Conservation (phyloP, 495 filamentous ascomycete genomes). For the Hyaloscypha variabilis region DNA sequence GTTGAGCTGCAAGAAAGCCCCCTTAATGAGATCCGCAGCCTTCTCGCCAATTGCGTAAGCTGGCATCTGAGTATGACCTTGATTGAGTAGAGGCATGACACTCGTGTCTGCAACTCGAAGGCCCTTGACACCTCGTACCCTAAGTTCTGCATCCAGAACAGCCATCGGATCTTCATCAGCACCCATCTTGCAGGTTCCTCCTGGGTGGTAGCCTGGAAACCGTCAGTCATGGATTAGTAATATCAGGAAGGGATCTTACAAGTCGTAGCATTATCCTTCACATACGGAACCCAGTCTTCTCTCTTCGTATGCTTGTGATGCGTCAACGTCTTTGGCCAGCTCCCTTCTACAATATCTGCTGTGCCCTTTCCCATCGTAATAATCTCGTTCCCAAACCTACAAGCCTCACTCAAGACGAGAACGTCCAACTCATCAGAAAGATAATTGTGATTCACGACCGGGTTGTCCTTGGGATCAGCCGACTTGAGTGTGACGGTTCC, state of each 20-base stretch:
- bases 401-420: slow-evolving; percentile 50
- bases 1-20: slow-evolving; percentile 4
- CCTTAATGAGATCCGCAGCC: slow-evolving; percentile 54
- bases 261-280: slow-evolving; percentile 54
- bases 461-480: slow-evolving; percentile 55
- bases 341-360: slow-evolving; percentile 56
- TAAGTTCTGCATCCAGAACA: slow-evolving; percentile 59
- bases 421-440: slow-evolving; percentile 51
- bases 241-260: slow-evolving; percentile 38
- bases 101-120: slow-evolving; percentile 37
- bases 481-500: slow-evolving; percentile 52
- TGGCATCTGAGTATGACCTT: slow-evolving; percentile 46
- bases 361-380: slow-evolving; percentile 54
- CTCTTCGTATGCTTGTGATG: slow-evolving; percentile 49
- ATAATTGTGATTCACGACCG: slow-evolving; percentile 54
- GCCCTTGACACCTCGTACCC: slow-evolving; percentile 54
- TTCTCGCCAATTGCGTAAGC: slow-evolving; percentile 66
- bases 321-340: slow-evolving; percentile 49
- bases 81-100: slow-evolving; percentile 43
- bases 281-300: slow-evolving; percentile 52
- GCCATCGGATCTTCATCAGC: slow-evolving; percentile 54
- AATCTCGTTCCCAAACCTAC: slow-evolving; percentile 55
- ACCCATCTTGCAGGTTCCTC: slow-evolving; percentile 49
- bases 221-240: background rate
- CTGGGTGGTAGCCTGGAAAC: slow-evolving; percentile 28